These are phyloP conservation scores for Scheffersomyces lignosus DNA, from an alignment of 805 yeast genomes.

Conservation along the genomic window DNA sequence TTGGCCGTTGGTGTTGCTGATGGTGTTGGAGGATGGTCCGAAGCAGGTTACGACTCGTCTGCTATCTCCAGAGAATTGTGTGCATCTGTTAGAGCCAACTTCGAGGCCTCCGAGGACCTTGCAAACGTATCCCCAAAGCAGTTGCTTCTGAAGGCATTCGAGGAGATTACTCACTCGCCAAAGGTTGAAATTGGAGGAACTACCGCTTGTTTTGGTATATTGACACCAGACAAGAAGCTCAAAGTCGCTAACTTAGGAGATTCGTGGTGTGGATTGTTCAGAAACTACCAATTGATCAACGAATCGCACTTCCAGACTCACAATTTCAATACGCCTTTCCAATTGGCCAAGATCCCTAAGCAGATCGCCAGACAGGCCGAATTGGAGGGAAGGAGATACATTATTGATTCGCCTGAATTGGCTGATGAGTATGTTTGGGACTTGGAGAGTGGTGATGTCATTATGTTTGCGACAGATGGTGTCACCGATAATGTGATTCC, in stretches of 20 bases:
- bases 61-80: slow-evolving; percentile 84
- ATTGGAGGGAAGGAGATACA: slow-evolving; percentile 57
- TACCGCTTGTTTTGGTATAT: slow-evolving; percentile 82
- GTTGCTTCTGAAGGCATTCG: slow-evolving; percentile 58
- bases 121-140: slow-evolving; percentile 39
- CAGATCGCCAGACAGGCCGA: slow-evolving; percentile 54
- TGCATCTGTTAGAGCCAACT: slow-evolving; percentile 46
- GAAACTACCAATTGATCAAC: slow-evolving; percentile 58
- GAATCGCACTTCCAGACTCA: slow-evolving; percentile 80
- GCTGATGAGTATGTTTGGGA: slow-evolving; percentile 70
- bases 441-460: slow-evolving; percentile 68
- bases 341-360: slow-evolving; percentile 79
- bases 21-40: slow-evolving; percentile 98
- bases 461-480: slow-evolving; percentile 91
- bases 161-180: slow-evolving; percentile 50
- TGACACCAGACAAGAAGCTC: slow-evolving; percentile 56
- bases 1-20: slow-evolving; percentile 83
- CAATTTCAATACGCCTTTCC: slow-evolving; percentile 90
- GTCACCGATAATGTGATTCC: slow-evolving; percentile 80
- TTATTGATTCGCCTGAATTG: slow-evolving; percentile 66
- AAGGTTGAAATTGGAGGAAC: slow-evolving; percentile 88
- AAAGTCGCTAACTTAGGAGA: slow-evolving; percentile 86
- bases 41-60: slow-evolving; percentile 85
- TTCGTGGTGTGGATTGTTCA: slow-evolving; percentile 88
- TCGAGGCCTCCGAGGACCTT: slow-evolving; percentile 16